These are phyloP conservation scores for Periconia macrospinosa DNA, from an alignment of 2,329 filamentous ascomycete species.

Conservation along the genomic window DNA sequence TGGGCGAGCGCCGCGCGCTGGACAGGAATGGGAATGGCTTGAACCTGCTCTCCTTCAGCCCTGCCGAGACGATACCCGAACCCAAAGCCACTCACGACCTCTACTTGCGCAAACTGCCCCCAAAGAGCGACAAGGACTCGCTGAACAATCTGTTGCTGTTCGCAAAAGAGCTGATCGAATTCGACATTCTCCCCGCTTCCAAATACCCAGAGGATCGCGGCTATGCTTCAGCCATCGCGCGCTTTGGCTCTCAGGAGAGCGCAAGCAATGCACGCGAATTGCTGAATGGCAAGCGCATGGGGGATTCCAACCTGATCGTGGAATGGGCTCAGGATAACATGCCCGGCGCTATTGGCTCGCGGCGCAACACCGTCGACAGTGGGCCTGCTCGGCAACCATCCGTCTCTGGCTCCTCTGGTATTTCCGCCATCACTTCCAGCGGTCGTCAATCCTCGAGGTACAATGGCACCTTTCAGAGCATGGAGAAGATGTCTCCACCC, in stretches of 20 bases:
- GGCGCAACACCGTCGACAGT: conserved; percentile 60
- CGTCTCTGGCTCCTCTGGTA: conserved; percentile 51
- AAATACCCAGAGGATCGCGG: conserved; percentile 60
- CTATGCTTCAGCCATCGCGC: conserved; percentile 61
- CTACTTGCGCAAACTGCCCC: conserved; percentile 62
- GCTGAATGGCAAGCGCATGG: conserved; percentile 63
- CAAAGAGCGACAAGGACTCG: conserved; percentile 60
- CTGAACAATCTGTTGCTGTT: conserved; percentile 67
- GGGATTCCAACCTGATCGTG: conserved; percentile 61
- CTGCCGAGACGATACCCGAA: conserved; percentile 31
- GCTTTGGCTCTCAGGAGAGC: conserved; percentile 59
- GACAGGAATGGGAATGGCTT: conserved; percentile 41
- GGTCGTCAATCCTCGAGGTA: conserved; percentile 61
- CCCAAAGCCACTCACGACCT: conserved; percentile 42
- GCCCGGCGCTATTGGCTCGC: conserved; percentile 46
- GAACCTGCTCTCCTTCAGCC: conserved; percentile 40
- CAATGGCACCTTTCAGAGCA: conserved; percentile 62
- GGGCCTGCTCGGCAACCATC: conserved; percentile 46
- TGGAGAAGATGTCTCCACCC: conserved; percentile 65
- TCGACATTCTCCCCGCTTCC: conserved; percentile 56
- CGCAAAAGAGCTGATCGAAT: conserved; percentile 63
- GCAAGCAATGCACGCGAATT: conserved; percentile 63
- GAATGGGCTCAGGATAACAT: conserved; percentile 55
- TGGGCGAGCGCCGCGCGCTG: conserved; percentile 44
- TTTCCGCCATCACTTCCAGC: conserved; percentile 40